Percentiles rank a stretch among this genome's conserved stretches.
Evolutionary conservation across 495 filamentous ascomycete genomes (phyloP).

Genomic region (Diplogelasinospora grovesii): DNA sequence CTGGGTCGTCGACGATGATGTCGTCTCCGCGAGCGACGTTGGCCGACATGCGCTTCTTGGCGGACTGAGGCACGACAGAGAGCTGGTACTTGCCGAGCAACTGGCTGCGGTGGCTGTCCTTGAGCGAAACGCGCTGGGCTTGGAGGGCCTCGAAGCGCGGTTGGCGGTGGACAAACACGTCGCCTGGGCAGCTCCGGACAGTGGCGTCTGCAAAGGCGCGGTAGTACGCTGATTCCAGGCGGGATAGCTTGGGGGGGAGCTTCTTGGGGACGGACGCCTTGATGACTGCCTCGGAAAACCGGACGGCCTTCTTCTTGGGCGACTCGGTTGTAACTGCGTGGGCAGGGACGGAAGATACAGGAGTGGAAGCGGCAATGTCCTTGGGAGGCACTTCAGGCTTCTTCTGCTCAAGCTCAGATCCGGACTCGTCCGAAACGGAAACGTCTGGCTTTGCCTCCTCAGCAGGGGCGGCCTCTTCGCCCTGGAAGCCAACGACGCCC

Average conservation of each 20-base stretch:
- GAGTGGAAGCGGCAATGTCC: slow-evolving; percentile 24
- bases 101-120: slow-evolving; percentile 59
- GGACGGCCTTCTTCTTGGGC: slow-evolving; percentile 70
- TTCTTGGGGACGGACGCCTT: slow-evolving; percentile 39
- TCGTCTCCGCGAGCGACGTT: slow-evolving; percentile 54
- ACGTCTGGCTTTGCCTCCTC: slow-evolving; percentile 14
- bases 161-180: slow-evolving; percentile 76
- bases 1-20: slow-evolving; percentile 45
- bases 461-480: slow-evolving; percentile 11
- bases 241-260: slow-evolving; percentile 38
- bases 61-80: slow-evolving; percentile 46
- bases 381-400: slow-evolving; percentile 22
- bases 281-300: slow-evolving; percentile 58
- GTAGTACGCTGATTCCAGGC: slow-evolving; percentile 81
- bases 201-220: slow-evolving; percentile 73
- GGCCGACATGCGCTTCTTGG: slow-evolving; percentile 52
- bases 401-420: slow-evolving; percentile 17
- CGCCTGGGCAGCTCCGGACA: slow-evolving; percentile 50
- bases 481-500: slow-evolving; percentile 54
- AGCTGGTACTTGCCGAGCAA: slow-evolving; percentile 72
- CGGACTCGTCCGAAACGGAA: slow-evolving; percentile 17
- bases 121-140: slow-evolving; percentile 63
- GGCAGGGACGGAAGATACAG: too few relatives aligned
- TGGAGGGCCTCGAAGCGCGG: slow-evolving; percentile 86
- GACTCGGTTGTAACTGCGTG: too few relatives aligned